Evolutionary conservation across 345 rosid genomes (phyloP).

Genomic region (Citrus glauca): DNA sequence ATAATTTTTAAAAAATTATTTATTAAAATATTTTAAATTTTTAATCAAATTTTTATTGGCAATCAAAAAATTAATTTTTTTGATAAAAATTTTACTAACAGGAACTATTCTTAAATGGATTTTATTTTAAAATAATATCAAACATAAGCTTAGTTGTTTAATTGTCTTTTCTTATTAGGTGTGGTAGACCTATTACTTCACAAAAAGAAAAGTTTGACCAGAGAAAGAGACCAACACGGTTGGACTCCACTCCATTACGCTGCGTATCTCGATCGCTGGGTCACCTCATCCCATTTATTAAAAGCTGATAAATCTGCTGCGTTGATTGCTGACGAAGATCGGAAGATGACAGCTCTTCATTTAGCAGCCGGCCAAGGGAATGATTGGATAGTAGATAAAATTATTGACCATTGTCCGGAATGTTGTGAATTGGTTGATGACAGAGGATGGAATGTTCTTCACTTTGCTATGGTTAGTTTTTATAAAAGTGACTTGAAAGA

Average conservation of each 20-base stretch:
- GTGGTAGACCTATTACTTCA: not conserved
- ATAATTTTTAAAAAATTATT: too few relatives aligned
- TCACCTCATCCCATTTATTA: not conserved
- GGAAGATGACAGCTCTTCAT: not conserved
- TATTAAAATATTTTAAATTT: too few relatives aligned
- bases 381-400: accelerated
- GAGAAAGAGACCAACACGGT: not conserved
- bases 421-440: not conserved
- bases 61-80: too few relatives aligned
- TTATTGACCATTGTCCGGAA: not conserved
- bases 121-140: too few relatives aligned
- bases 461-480: not conserved
- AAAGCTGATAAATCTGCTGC: not conserved
- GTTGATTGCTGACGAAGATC: not conserved
- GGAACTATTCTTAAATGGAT: too few relatives aligned
- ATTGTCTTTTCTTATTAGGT: too few relatives aligned
- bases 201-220: not conserved
- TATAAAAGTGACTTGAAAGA: accelerated
- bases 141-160: not conserved
- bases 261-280: not conserved
- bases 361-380: not conserved
- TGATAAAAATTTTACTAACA: too few relatives aligned
- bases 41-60: too few relatives aligned
- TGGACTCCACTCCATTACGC: conserved; percentile 1
- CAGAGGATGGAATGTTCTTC: conserved; percentile 1